phyloP scores from a whole-genome alignment of 192 early-diverging fungal genomes.

The Podochytrium sp. region DNA sequence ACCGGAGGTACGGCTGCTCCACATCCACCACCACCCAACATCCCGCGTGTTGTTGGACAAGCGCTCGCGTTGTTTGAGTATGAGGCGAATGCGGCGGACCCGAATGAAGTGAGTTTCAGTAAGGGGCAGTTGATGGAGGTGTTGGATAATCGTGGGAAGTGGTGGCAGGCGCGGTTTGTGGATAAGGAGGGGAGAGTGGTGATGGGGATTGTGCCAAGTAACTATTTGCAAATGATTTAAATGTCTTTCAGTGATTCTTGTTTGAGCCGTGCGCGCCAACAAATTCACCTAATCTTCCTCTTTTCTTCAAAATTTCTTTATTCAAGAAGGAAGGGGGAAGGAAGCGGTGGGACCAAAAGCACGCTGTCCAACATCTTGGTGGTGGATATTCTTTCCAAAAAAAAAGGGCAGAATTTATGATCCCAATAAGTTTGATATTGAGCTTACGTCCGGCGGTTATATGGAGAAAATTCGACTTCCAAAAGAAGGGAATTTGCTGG shows the following conservation, averaged over 20 bases:
- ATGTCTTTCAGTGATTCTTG: neutral
- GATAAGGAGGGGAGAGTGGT: constrained; percentile 57
- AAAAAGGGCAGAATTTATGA: no score
- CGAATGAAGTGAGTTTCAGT: constrained; percentile 84
- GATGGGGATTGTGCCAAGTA: constrained; percentile 89
- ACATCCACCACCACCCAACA: neutral
- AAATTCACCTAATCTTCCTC: no score
- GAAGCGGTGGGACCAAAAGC: no score
- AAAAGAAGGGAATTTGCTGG: no score
- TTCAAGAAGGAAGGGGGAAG: no score
- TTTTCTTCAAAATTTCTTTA: no score
- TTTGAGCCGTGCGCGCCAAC: no score
- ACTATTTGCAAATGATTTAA: constrained; percentile 62
- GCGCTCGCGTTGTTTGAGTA: constrained; percentile 47
- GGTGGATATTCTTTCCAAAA: no score
- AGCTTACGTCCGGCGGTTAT: no score
- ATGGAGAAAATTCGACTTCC: no score
- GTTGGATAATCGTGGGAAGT: constrained; percentile 90
- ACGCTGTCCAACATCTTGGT: no score
- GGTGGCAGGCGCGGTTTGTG: constrained; percentile 91
- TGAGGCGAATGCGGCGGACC: constrained; percentile 87
- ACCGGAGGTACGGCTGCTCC: neutral
- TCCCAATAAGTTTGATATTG: no score
- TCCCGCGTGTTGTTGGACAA: neutral
- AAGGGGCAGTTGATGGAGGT: constrained; percentile 90